Base-by-base conservation (phyloP, 2,329 filamentous ascomycete genomes). In the Beauveria medogensis region DNA sequence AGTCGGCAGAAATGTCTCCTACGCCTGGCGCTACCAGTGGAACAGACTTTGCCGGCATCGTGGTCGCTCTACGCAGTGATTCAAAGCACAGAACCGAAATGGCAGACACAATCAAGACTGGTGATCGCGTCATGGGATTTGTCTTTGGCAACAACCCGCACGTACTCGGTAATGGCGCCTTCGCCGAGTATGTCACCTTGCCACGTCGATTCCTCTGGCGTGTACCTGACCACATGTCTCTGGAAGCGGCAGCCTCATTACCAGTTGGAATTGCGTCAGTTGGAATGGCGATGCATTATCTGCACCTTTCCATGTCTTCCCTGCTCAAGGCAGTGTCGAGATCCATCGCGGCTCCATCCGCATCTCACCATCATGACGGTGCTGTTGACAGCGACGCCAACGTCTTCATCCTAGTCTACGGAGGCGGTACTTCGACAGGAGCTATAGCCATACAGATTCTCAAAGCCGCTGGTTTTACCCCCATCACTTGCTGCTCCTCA, bases 341-440 rank as follows among this genome's bases (percentile, higher is more conserved):
- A 22, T 20, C n/a, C 30, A n/a, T 52, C 9, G 50, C 30, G 28
- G 16, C 26, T 50, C 5, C 14, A 20, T n/a, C 48, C 30, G 12
- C 26, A 28, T 20, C 48, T 12, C n/a, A 6, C 30, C 1, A 7
- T 7, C n/a, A 7, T 14, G 28, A 16, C 4, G 28, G 9, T 28
- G 7, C 34, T 16, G 3, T 2, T 22, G 57, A 44, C 8, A 40
- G 50, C n/a, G 46, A n/a, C 7, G 34, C 54, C 9, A 66, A 67
- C 6, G 7, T 5, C 37, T 28, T 26, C 1, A 67, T 72, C 2
- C 54, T 72, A 3, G 67, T 72, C 2, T 71, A 71, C 26, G 71
- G 70, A 6, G 71, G 64, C 3, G 67, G 64, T 0, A 71, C 70
- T 2, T 68, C 70, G 0, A 67, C 68, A 0, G 71, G 70, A 1